phyloP scores from a whole-genome alignment of 2,329 filamentous ascomycete species.

The Colletotrichum tabaci region DNA sequence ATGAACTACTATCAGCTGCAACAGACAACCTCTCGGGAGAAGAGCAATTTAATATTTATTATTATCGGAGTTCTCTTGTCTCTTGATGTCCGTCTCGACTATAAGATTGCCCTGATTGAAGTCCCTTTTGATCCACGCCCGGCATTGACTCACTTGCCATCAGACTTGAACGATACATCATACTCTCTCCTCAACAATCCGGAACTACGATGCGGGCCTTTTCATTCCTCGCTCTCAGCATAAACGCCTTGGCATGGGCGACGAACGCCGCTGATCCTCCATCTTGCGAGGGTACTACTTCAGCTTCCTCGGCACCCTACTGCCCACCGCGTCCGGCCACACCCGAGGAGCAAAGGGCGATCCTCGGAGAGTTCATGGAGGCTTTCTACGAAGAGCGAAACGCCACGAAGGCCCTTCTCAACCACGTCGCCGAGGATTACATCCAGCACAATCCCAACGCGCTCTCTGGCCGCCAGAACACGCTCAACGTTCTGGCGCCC shows the following conservation, averaged over 20 bases:
- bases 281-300: neutral
- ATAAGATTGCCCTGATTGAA: neutral
- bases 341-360: constrained; percentile 15
- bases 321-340: constrained; percentile 24
- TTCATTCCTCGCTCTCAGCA: constrained; percentile 20
- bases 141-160: too few species aligned
- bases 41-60: constrained; percentile 11
- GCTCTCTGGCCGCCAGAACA: constrained; percentile 30
- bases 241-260: constrained; percentile 29
- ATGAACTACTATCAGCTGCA: constrained; percentile 20
- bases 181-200: neutral
- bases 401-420: constrained; percentile 30
- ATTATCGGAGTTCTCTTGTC: constrained; percentile 11
- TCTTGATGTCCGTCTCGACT: constrained; percentile 16
- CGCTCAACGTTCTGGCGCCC: constrained; percentile 15
- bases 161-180: neutral
- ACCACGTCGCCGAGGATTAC: constrained; percentile 35
- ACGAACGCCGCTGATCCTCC: constrained; percentile 7
- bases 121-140: neutral
- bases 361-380: constrained; percentile 35
- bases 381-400: constrained; percentile 28
- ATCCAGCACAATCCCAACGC: constrained; percentile 42
- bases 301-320: constrained; percentile 14
- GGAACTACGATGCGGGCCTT: constrained; percentile 8
- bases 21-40: neutral